A percentile compares a stretch with the other conserved stretches of the same genome.
Evolutionary conservation across 148 eudicot species (phyloP).

Genomic region (Rhododendron simsii): DNA sequence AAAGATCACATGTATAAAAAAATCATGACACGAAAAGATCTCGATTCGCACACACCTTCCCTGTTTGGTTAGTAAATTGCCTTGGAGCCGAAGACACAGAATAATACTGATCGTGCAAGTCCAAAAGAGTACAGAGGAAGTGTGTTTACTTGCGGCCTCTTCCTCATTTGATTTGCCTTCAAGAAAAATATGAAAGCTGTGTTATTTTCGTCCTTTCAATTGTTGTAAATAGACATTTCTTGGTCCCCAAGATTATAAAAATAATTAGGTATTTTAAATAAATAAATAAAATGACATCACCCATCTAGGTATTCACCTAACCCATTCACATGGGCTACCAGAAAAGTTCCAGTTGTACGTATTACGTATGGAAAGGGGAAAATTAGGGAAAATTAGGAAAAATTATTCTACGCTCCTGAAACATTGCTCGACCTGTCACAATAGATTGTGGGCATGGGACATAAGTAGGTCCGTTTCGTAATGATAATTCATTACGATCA

Average conservation of each 20-base stretch:
- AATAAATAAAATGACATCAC: background rate
- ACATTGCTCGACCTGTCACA: background rate
- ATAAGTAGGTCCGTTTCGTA: background rate
- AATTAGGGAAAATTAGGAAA: too few relatives aligned
- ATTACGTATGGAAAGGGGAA: too few relatives aligned
- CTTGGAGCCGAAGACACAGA: constrained; percentile 1
- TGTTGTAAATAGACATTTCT: background rate
- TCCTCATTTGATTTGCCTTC: background rate
- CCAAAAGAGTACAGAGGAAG: background rate
- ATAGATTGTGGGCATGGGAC: background rate
- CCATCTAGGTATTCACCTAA: background rate
- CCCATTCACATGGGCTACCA: background rate
- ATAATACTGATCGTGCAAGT: background rate
- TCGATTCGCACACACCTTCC: too few relatives aligned
- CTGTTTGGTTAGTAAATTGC: background rate
- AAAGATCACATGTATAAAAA: too few relatives aligned
- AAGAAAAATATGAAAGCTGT: background rate
- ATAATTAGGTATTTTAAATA: background rate
- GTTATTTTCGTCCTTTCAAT: background rate
- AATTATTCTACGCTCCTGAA: background rate
- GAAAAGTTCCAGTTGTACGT: background rate
- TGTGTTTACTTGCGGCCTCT: background rate
- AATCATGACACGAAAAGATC: too few relatives aligned
- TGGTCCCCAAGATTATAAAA: background rate
- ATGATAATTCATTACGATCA: background rate